Conservation (phyloP, 805 yeast species). For the Lipomyces chichibuensis region DNA sequence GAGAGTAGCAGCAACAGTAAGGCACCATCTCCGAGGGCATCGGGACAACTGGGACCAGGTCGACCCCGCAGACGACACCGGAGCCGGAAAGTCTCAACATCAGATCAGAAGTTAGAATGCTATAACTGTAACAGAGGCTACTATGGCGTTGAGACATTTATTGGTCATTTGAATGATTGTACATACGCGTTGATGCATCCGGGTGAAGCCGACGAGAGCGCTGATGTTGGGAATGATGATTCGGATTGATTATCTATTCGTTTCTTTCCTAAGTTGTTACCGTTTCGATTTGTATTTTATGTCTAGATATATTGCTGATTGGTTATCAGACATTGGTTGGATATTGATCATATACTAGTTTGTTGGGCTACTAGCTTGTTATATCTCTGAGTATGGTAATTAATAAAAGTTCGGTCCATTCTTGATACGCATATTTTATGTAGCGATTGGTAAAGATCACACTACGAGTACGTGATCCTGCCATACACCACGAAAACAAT, state of each 20-base stretch:
- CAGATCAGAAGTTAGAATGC: constrained; percentile 19
- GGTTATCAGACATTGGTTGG: too few relatives aligned
- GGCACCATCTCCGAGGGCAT: not conserved
- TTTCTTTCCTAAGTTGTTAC: too few relatives aligned
- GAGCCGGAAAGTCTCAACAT: constrained; percentile 5
- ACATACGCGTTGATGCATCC: constrained; percentile 34
- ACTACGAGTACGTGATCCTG: too few relatives aligned
- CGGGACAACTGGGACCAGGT: not conserved
- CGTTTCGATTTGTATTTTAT: too few relatives aligned
- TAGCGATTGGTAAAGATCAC: too few relatives aligned
- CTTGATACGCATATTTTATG: too few relatives aligned
- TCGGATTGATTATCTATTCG: not conserved
- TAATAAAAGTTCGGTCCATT: too few relatives aligned
- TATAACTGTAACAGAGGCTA: constrained; percentile 17
- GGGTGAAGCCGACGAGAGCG: constrained; percentile 16
- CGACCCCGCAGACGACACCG: constrained; percentile 11
- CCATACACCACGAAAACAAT: too few relatives aligned
- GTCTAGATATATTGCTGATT: too few relatives aligned
- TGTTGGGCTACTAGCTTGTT: too few relatives aligned
- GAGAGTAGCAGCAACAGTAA: not conserved
- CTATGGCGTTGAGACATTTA: constrained; percentile 23
- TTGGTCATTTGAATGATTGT: constrained; percentile 29
- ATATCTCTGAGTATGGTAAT: too few relatives aligned
- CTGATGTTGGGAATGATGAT: not conserved
- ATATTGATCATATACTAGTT: too few relatives aligned